A percentile compares a stretch with the other conserved stretches of the same genome.
phyloP scores from a whole-genome alignment of 306 rosid species.

The Corylus americana region DNA sequence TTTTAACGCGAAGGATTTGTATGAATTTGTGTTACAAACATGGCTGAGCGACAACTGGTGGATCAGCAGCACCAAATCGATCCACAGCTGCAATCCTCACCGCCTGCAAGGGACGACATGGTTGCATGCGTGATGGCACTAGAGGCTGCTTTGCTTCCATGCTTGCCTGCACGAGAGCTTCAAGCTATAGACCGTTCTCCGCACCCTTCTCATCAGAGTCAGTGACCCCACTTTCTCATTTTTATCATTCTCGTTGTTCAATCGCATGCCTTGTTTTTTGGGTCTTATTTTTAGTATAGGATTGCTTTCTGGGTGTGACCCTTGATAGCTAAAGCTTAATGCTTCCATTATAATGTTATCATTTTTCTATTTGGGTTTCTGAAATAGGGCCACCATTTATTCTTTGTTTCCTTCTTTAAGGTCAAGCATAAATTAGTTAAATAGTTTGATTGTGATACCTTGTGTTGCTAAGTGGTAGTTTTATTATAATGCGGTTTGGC shows the following conservation, averaged over 20 bases:
- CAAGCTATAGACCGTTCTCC: slow-evolving; percentile 98
- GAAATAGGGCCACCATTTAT: neutral
- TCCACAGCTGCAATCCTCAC: slow-evolving; percentile 54
- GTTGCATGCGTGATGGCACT: slow-evolving; percentile 65
- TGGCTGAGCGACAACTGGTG: slow-evolving; percentile 68
- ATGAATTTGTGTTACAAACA: slow-evolving; percentile 7
- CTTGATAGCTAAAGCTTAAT: neutral
- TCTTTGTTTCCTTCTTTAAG: neutral
- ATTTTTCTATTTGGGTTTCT: neutral
- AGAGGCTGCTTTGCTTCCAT: slow-evolving; percentile 96
- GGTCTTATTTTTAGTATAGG: neutral
- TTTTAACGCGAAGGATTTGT: neutral
- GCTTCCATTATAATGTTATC: neutral
- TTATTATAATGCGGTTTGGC: slow-evolving; percentile 5
- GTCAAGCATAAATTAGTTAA: neutral
- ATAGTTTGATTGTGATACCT: neutral
- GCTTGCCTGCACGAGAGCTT: slow-evolving; percentile 95
- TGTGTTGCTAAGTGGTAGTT: neutral
- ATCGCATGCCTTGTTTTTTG: neutral
- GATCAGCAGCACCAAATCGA: slow-evolving; percentile 60
- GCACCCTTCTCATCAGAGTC: slow-evolving; percentile 93
- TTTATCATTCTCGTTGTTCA: neutral
- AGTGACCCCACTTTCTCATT: slow-evolving; percentile 28
- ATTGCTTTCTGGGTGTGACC: neutral
- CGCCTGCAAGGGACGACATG: slow-evolving; percentile 75